Base-by-base conservation (phyloP, 306 rosid species). In the Trichosanthes cucumerina region DNA sequence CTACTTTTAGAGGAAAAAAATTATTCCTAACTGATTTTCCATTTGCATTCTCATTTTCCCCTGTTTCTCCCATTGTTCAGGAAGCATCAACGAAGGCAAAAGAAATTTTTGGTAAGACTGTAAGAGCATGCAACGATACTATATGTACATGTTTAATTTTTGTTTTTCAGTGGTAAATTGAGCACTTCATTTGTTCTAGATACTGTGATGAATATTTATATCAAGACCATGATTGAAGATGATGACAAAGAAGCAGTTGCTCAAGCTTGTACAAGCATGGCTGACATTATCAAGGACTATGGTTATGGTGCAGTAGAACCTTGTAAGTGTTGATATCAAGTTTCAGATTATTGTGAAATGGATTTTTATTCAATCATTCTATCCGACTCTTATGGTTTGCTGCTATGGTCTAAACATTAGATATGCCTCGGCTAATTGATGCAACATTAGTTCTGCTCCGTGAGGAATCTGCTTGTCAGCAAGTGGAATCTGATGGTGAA, bases 181-280 rank as follows among this genome's bases (percentile, higher is more conserved):
- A 56, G 46, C 19, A 56, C 75, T 47, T 31, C 77, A 74, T 49
- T 74, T 74, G 28, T 49, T 83, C 57, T 93, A 96, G 99, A 92
- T 82, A 83, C 89, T 19, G 91, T 93, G 87, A 90, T 96, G 96
- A 84, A 71, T 79, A 89, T 88, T 65, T 90, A 81, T 89, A 84
- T 96, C 82, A 96, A 96, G 90, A 83, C 93, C 72, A 88, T 96
- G 99, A 86, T 82, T 72, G 97, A 96, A 78, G 99, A 96, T 83
- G 96, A 92, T 77, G 97, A 92, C 89, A 92, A 96, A 86, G 99
- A 93, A 86, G 91, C 90, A 81, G 99, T 92, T 83, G 91, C 98
- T 79, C 97, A 92, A 86, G 96, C 99, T 76, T 96, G 98, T 87
- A 88, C 87, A 57, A 89, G 91, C 62, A 75, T 90, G 76, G 97